Percentiles rank a stretch among this genome's conserved stretches.
Conservation (phyloP, 768 basidiomycete genomes). For the Suillus plorans region DNA sequence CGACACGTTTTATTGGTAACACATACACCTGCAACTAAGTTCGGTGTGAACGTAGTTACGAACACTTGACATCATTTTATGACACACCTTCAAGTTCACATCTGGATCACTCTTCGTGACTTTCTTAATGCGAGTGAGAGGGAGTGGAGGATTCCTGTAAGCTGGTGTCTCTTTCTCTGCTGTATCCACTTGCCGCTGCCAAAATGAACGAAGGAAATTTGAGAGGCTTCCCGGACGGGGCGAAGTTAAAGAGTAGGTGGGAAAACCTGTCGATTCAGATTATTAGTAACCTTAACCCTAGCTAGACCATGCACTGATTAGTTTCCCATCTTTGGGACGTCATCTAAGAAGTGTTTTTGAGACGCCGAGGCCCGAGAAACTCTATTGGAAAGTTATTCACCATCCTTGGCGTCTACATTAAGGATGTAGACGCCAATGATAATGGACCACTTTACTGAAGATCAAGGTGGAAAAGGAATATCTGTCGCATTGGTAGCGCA, state of each 20-base stretch:
- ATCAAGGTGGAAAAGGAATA: not conserved
- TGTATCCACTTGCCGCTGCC: conserved; percentile 84
- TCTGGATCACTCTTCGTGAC: conserved; percentile 98
- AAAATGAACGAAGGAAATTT: conserved; percentile 86
- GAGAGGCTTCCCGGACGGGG: conserved; percentile 77
- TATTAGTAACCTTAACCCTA: conserved; percentile 28
- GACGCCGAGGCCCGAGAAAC: too few relatives aligned
- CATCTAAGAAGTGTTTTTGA: too few relatives aligned
- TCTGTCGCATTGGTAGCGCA: not conserved
- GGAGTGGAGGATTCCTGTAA: conserved; percentile 83
- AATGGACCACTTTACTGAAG: not conserved
- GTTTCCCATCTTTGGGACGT: too few relatives aligned
- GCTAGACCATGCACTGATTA: not conserved
- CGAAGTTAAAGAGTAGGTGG: conserved; percentile 26
- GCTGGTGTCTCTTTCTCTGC: conserved; percentile 91
- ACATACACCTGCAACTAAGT: conserved; percentile 26
- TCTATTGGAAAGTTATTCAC: not conserved
- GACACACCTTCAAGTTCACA: conserved; percentile 71
- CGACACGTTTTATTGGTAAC: not conserved
- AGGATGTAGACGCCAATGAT: too few relatives aligned
- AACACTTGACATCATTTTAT: conserved; percentile 6
- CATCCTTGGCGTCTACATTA: too few relatives aligned
- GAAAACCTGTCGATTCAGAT: not conserved
- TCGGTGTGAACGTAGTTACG: conserved; percentile 28
- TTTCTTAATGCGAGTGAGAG: conserved; percentile 95